A percentile compares a stretch with the other conserved stretches of the same genome.
Conservation (phyloP, 306 rosid species). For the Leucaena leucocephala region DNA sequence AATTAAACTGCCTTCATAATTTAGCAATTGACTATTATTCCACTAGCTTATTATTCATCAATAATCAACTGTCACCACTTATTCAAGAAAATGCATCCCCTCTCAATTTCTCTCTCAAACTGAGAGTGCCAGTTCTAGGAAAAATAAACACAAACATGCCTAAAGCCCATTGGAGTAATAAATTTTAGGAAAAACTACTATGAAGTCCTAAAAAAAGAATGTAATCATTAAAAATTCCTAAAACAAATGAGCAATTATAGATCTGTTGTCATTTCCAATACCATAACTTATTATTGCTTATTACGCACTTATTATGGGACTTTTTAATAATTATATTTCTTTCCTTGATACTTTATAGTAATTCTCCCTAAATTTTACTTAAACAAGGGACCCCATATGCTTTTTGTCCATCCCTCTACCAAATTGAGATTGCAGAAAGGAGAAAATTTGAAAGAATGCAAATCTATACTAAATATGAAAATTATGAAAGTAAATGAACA, state of each 20-base stretch:
- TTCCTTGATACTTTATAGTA: too few relatives aligned
- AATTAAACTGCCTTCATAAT: neutral
- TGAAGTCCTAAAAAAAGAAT: too few relatives aligned
- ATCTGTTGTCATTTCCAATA: too few relatives aligned
- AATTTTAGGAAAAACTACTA: too few relatives aligned
- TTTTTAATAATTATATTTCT: too few relatives aligned
- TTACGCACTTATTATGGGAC: too few relatives aligned
- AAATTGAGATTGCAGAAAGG: neutral
- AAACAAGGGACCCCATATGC: neutral
- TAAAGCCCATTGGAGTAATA: too few relatives aligned
- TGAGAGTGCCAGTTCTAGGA: neutral
- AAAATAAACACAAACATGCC: neutral
- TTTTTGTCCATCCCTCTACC: neutral
- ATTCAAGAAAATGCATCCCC: neutral
- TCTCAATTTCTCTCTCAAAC: neutral
- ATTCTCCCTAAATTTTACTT: too few relatives aligned
- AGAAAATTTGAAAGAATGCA: neutral
- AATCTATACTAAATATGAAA: neutral
- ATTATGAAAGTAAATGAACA: conserved; percentile 8
- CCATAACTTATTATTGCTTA: too few relatives aligned
- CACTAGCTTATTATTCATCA: neutral
- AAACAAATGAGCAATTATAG: too few relatives aligned
- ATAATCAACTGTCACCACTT: neutral
- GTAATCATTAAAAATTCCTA: too few relatives aligned
- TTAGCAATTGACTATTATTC: conserved; percentile 5